Base-by-base conservation (phyloP, 352 stramenopile genomes). In the Peronosclerospora sorghi region DNA sequence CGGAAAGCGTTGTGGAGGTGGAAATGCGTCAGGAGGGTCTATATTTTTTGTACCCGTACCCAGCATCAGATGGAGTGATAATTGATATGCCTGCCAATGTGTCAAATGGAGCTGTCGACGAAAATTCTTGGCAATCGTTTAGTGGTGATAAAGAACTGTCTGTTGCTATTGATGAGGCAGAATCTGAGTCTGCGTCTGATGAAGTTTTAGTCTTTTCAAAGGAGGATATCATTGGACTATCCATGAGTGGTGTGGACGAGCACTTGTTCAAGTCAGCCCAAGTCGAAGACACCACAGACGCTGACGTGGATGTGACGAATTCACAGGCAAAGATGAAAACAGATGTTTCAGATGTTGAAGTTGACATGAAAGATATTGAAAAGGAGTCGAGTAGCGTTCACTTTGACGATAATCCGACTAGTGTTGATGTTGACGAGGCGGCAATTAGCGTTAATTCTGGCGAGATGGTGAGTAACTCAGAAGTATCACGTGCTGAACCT, bases 1-100 rank as follows among this genome's bases (percentile, higher is more conserved):
- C 35, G 5, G 36, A 39, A 6, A 23, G 51, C 24, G 15, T 54
- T 38, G 49, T 64, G 21, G 55, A 64, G 30, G 19, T 51, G 9
- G 38, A 51, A 51, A 39, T 54, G 19, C 48, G 35, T 32, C 14
- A 12, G 17, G 35, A 41, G 19, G 35, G n/a, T 28, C 6, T 55
- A 14, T 32, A 48, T 7, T 48, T 63, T 29, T 49, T 35, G 19
- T 50, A 51, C 17, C 30, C 28, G 5, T 4, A 34, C 4, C 20
- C 29, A 7, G 23, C 44, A n/a, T 41, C 32, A 13, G 44, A 46
- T 1, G 38, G 29, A 24, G 18, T 32, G 40, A 5, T n/a, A 34
- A 14, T 20, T 1, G 13, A 43, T 32, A 23, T 20, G 14, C 2
- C 47, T 20, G 30, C 37, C 8, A 17, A 49, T n/a, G 45, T 34